Evolutionary conservation across 768 basidiomycete species (phyloP), one percentile per base, ranked within the genome.

Genomic region (Leccinum barrowsii): DNA sequence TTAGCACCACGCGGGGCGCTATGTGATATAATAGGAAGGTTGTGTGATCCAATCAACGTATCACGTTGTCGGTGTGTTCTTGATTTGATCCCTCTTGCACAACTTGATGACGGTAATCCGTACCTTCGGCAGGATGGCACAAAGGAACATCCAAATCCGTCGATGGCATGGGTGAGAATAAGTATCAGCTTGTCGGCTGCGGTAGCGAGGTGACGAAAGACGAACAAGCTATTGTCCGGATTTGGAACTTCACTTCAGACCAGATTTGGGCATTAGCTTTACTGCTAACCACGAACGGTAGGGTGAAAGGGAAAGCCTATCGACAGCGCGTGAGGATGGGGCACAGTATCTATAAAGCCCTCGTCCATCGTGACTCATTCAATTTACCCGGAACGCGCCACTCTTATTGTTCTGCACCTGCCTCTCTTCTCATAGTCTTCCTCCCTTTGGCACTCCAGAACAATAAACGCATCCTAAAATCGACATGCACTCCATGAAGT

Each of bases 341-440:
- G 69, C 35, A 26, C 21, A 59, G 28, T 46, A 44, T 7, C 44
- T 73, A 74, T 72, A 72, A 73, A 74, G 64, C 54, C 47, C 24
- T 48, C 24, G 13, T 22, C 11, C 10, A 19, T 13, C 3, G 54
- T 63, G 63, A 66, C 54, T 63, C 65, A 65, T 8, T 40, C 61
- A 54, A 64, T 59, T 55, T 17, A 35, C 52, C 56, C 56, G 55
- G 63, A 60, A 21, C 64, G 58, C 7, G 57, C 61, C 59, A 35
- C 56, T 65, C 71, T 71, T 73, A 72, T 74, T 74, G 71, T 72
- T 74, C 61, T 64, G 59, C 37, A 44, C 50, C 54, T 52, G 13
- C 50, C 52, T 52, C 59, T 42, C 26, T 44, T 46, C 53, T 32
- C 53, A 55, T 52, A 10, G 34, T 11, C 19, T 55, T 48, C 40